Evolutionary conservation across 768 basidiomycete species (phyloP), one percentile per base, ranked within the genome.

Genomic region (Xanthoconium stramineum): DNA sequence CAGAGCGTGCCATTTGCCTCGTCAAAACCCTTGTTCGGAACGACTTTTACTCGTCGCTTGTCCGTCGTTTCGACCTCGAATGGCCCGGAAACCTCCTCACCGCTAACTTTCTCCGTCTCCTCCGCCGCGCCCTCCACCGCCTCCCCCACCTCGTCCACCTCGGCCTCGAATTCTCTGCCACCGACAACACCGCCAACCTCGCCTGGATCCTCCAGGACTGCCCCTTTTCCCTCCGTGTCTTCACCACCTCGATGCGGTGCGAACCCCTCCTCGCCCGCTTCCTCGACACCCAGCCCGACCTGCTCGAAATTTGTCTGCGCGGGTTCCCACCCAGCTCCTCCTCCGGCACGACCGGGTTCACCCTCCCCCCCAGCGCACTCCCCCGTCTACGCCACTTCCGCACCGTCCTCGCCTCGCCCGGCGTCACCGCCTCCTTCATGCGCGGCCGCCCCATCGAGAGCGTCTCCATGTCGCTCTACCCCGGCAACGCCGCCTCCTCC

Each of bases 171-270:
- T 73, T 85, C 52, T 63, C 82, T 63, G 15, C 59, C 5, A 55
- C 40, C 6, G 71, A 76, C 59, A 71, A 65, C 52, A 32, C 73
- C 67, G 52, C 63, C 60, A 5, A 69, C 32, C 74, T 80, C 3
- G 69, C 76, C 4, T 83, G 83, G 82, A 70, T 85, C 32, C 76
- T 85, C 44, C 62, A 72, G 7, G 71, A 68, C 8, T 76, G 76
- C 63, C 56, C 73, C 11, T 80, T 83, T 60, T 67, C 69, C 6
- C 75, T 88, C 32, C 60, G 65, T n/a, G 62, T 72, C 0, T 76
- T 86, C 61, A 75, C 79, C 11, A 85, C 83, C 0, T 82, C 84
- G 17, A 77, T 84, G 68, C 76, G 78, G n/a, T 84, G 78, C 61
- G 77, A 79, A 39, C 60, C 65, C 5, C 63, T 70, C 5, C 73